phyloP scores from a whole-genome alignment of 257 asterid genomes.

The Nicotiana tomentosiformis region DNA sequence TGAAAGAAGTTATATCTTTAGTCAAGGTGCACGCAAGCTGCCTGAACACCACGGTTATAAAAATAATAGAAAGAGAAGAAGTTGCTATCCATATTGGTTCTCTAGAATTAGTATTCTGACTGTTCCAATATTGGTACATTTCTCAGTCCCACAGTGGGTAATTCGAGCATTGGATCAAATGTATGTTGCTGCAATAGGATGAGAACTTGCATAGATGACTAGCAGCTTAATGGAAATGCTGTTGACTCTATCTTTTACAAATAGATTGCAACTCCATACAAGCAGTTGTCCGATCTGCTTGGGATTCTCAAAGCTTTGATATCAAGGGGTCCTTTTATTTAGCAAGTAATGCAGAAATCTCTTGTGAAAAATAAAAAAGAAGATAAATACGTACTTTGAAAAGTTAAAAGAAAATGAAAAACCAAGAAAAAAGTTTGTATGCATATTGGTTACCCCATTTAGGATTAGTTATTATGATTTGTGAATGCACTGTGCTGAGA shows the following conservation, averaged over 20 bases:
- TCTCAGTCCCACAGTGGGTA: not conserved
- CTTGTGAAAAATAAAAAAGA: not conserved
- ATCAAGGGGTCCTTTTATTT: not conserved
- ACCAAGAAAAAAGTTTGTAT: not conserved
- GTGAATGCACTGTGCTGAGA: not conserved
- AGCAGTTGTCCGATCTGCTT: not conserved
- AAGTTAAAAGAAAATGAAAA: not conserved
- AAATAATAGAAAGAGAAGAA: not conserved
- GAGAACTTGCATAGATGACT: not conserved
- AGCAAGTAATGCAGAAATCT: not conserved
- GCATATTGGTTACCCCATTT: not conserved
- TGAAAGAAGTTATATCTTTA: not conserved
- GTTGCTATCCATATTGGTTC: not conserved
- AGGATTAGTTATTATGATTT: not conserved
- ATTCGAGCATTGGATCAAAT: not conserved
- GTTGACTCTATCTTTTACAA: not conserved
- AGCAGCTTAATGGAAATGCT: not conserved
- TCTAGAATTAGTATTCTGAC: not conserved
- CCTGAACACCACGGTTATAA: not conserved
- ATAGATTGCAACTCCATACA: not conserved
- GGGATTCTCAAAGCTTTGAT: not conserved
- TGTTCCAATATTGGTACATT: not conserved
- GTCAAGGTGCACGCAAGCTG: too few species aligned
- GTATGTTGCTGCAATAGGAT: not conserved
- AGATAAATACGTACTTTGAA: not conserved